A percentile compares a stretch with the other conserved stretches of the same genome.
Evolutionary conservation across 2,329 filamentous ascomycete species (phyloP).

Genomic region (Pestalotiopsis sp.): DNA sequence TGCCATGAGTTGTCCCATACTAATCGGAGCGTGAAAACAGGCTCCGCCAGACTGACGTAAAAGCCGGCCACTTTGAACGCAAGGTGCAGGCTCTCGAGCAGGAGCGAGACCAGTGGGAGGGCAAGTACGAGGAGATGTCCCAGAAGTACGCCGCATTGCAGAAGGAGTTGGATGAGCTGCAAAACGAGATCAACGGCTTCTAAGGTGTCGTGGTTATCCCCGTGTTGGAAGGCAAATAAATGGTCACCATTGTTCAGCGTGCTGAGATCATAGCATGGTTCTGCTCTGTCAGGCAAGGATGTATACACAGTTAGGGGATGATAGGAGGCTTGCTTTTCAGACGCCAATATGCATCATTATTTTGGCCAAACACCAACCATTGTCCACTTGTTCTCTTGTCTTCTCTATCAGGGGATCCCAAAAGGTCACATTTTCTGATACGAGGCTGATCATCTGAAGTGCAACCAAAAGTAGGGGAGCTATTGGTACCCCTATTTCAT

Average conservation of each 20-base stretch:
- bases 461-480: neutral
- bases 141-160: constrained; percentile 82
- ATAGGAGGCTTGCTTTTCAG: constrained; percentile 2
- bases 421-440: constrained; percentile 1
- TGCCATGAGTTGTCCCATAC: constrained; percentile 8
- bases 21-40: constrained; percentile 46
- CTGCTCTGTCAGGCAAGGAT: neutral
- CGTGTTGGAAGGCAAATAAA: neutral
- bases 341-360: neutral
- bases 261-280: neutral
- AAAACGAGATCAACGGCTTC: constrained; percentile 90
- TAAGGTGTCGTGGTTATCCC: constrained; percentile 39
- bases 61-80: constrained; percentile 98
- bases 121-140: constrained; percentile 96
- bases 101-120: constrained; percentile 91
- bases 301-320: constrained; percentile 1
- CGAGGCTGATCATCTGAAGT: neutral
- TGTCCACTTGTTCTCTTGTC: neutral
- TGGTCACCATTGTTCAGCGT: neutral
- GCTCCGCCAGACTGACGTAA: constrained; percentile 98
- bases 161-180: constrained; percentile 90
- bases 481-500: neutral
- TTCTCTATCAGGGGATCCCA: neutral
- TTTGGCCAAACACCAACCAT: neutral
- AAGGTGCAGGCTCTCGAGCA: constrained; percentile 96